These are phyloP conservation scores for Cyberlindnera americana DNA, from an alignment of 805 yeast genomes.

Conservation along the genomic window DNA sequence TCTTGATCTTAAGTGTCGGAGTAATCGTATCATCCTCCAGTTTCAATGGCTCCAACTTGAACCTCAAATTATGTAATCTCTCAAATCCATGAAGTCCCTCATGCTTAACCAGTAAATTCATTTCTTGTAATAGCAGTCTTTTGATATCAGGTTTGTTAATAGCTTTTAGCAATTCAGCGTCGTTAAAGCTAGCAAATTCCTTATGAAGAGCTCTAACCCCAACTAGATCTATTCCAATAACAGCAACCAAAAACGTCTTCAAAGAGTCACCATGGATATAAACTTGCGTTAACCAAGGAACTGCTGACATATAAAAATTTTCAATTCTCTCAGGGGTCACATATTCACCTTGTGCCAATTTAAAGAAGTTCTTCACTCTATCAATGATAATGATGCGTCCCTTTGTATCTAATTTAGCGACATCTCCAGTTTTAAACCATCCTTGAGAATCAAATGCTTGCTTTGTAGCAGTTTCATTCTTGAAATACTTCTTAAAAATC, in stretches of 20 bases:
- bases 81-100: constrained; percentile 56
- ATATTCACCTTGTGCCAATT: constrained; percentile 53
- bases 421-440: constrained; percentile 61
- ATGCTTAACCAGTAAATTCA: constrained; percentile 37
- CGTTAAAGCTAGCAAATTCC: constrained; percentile 3
- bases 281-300: constrained; percentile 50
- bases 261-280: constrained; percentile 64
- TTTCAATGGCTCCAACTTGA: constrained; percentile 57
- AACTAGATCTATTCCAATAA: constrained; percentile 50
- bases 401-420: constrained; percentile 35
- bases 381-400: constrained; percentile 47
- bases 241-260: constrained; percentile 48
- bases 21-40: constrained; percentile 59
- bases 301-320: constrained; percentile 47
- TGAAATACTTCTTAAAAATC: constrained; percentile 47
- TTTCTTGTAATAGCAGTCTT: constrained; percentile 30
- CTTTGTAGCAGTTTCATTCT: constrained; percentile 45
- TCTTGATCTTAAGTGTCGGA: constrained; percentile 59
- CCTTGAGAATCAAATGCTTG: constrained; percentile 43
- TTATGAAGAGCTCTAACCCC: constrained; percentile 13
- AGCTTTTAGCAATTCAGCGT: constrained; percentile 13
- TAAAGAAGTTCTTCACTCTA: constrained; percentile 65
- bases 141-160: constrained; percentile 22
- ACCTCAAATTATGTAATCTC: constrained; percentile 49
- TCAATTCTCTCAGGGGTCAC: constrained; percentile 66